phyloP scores from a whole-genome alignment of 1,284 basidiomycete genomes.

The Pseudozyma tsukubaensis region DNA sequence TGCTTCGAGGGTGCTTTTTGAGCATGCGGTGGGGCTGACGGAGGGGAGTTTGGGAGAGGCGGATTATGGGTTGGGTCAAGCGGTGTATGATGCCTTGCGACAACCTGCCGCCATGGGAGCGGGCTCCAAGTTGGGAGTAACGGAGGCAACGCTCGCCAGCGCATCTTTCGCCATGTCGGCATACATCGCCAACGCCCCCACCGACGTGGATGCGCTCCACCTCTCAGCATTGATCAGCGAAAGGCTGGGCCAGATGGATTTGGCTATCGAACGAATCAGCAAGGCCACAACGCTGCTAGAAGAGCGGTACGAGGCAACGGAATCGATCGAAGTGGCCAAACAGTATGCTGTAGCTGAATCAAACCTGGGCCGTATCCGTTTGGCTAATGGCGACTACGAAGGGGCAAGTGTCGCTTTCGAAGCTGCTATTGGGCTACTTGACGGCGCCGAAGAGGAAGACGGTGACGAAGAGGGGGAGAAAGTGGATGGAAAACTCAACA shows the following conservation, averaged over 20 bases:
- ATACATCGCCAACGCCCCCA: constrained; percentile 78
- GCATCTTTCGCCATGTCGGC: constrained; percentile 83
- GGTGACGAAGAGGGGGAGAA: constrained; percentile 68
- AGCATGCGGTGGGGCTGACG: constrained; percentile 82
- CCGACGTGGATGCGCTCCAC: constrained; percentile 82
- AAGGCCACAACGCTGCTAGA: constrained; percentile 82
- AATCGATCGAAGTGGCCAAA: constrained; percentile 80
- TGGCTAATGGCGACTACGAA: constrained; percentile 75
- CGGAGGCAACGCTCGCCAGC: constrained; percentile 31
- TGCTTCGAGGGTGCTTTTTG: constrained; percentile 80
- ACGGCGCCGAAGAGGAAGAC: constrained; percentile 69
- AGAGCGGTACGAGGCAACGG: constrained; percentile 85
- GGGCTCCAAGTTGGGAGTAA: no score
- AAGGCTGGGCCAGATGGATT: constrained; percentile 78
- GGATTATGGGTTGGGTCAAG: constrained; percentile 81
- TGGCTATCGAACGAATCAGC: constrained; percentile 75
- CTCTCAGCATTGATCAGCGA: constrained; percentile 88
- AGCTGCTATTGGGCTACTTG: constrained; percentile 79
- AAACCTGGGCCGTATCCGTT: constrained; percentile 82
- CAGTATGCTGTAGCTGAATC: constrained; percentile 84
- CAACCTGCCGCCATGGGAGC: no score
- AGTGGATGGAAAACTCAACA: constrained; percentile 11
- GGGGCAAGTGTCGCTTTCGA: constrained; percentile 79
- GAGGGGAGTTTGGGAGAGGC: constrained; percentile 79
- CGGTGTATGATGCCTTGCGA: constrained; percentile 74